Base-by-base conservation (phyloP, 2,329 filamentous ascomycete genomes). In the Thyridium curvatum region DNA sequence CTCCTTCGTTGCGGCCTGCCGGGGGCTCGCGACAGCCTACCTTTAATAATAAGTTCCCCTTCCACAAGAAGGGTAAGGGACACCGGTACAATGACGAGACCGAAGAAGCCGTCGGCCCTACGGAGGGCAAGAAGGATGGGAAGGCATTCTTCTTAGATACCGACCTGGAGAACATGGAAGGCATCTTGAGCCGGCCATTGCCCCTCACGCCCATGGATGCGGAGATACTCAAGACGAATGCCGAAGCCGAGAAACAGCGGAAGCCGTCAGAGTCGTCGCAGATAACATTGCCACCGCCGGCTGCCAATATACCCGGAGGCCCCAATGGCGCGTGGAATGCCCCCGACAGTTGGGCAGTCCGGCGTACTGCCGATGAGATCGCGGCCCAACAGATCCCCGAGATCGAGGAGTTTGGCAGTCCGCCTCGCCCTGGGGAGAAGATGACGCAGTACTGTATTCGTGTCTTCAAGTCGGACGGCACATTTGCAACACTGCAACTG, bases 321-420 rank as follows among this genome's bases (percentile, higher is more conserved):
- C 64, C 64, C 3, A 68, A 69, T 40, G 80, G 82, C 2, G 78
- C 79, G 4, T 98, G 91, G 91, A 86, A 94, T 59, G 90, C 90
- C 4, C 91, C 93, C 2, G 91, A 97, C 59, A 96, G 90, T 58
- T 98, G 93, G 93, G 89, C 86, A 37, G 91, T 97, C 18, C 86
- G 86, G 49, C 82, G 80, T 43, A 72, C 72, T 33, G 77, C 76
- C 8, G 82, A 88, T 49, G 84, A 87, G 39, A 74, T 74, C 45
- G 67, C 72, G 37, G 60, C 65, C 12, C 53, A 72, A 48, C 74
- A 68, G 49, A 64, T 57, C 4, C 65, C 70, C 2, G 84, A 88
- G 41, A 67, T 76, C 12, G 84, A 89, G 45, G 84, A 91, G 39
- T 68, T 74, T 18, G 81, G 78, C 34, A 75, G 77, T 37, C 73